phyloP scores from a whole-genome alignment of 2,329 filamentous ascomycete genomes.

The Dichotomopilus funicola region DNA sequence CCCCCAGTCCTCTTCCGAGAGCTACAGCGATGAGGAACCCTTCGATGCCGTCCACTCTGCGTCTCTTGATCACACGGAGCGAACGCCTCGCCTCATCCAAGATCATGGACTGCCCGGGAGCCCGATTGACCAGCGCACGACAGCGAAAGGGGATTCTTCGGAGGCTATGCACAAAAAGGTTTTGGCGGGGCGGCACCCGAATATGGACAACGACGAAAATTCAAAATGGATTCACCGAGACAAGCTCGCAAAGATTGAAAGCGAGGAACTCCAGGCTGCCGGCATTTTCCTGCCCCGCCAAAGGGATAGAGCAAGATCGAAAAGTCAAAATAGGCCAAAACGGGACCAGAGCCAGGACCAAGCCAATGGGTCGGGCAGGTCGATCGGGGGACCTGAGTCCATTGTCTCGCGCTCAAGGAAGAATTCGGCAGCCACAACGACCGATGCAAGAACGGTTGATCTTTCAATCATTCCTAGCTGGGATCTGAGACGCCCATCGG shows the following conservation, averaged over 20 bases:
- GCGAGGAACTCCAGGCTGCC: conserved; percentile 69
- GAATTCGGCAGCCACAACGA: conserved; percentile 38
- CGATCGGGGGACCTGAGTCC: conserved; percentile 29
- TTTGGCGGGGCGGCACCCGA: conserved; percentile 27
- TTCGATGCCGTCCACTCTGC: conserved; percentile 15
- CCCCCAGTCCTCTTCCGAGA: conserved; percentile 8
- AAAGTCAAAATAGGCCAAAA: conserved; percentile 32
- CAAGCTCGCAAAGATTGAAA: conserved; percentile 77
- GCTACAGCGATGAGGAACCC: conserved; percentile 15
- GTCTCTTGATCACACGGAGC: conserved; percentile 22
- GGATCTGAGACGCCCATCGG: conserved; percentile 71
- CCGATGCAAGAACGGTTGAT: conserved; percentile 35
- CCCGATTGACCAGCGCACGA: conserved; percentile 37
- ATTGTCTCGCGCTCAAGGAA: conserved; percentile 36
- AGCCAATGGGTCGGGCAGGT: conserved; percentile 27
- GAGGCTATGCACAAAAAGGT: conserved; percentile 21
- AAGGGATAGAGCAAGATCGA: conserved; percentile 46
- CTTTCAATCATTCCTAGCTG: conserved; percentile 44
- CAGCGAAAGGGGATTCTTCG: conserved; percentile 13
- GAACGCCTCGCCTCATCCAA: conserved; percentile 36
- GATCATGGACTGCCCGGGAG: conserved; percentile 40
- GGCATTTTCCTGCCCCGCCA: conserved; percentile 57
- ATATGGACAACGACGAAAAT: conserved; percentile 42
- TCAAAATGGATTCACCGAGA: conserved; percentile 83
- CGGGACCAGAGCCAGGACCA: conserved; percentile 31